Evolutionary conservation across 441 rosid species (phyloP), one percentile per base, ranked within the genome.

Genomic region (Populus trichocarpa): DNA sequence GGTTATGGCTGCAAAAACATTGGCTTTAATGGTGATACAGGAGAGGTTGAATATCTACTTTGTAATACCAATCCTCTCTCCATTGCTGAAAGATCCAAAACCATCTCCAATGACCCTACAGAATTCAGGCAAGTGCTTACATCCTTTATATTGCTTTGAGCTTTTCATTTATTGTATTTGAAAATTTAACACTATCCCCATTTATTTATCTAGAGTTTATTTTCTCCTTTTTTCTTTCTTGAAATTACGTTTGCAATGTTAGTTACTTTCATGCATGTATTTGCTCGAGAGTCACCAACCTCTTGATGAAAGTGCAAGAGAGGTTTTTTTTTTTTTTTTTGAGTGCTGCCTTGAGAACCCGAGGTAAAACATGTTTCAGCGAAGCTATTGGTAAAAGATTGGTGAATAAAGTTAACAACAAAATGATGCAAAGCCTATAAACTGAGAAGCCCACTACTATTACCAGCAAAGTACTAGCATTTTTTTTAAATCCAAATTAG

Each of bases 1-100:
- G 97, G 95, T 33, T 96, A 93, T 75, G 99, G 99, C n/a, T 86
- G 86, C 81, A 93, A 87, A 67, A 92, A 82, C 75, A 91, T 96
- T 57, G 99, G 99, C 28, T 81, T 86, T 67, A 93, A 87, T 36
- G 99, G 98, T 28, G 98, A 96, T 67, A 38, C 80, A 6, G 99
- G 98, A 14, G 97, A 89, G 61, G 88, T 96, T 69, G 98, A 96
- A 78, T 93, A 92, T 78, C 89, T 96, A 79, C 84, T 95, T 33
- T 85, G 92, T 20, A 81, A 85, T 14, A 79, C 93, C 50, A 81
- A 89, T 74, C 90, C 90, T 71, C 77, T 38, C 71, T 88, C 82
- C 76, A 75, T 88, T 42, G 75, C 87, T 71, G 88, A 88, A 38
- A 73, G 57, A 32, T 86, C 89, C 67, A 33, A 68, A 18, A 61